Conservation (phyloP, 257 asterid genomes). For the Jaltomata sinuosa region DNA sequence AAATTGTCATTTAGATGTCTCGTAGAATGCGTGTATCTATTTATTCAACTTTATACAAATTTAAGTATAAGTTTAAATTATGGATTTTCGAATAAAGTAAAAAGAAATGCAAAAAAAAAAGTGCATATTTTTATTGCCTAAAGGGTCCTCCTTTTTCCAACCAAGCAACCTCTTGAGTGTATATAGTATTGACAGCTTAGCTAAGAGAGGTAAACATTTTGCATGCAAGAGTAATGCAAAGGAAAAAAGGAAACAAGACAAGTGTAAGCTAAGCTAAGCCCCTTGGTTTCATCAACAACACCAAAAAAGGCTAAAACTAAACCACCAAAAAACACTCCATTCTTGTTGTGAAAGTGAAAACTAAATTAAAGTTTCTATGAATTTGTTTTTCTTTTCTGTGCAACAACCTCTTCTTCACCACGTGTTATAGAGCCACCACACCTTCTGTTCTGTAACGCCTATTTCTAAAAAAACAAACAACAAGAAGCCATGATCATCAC, state of each 20-base stretch:
- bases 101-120: no score
- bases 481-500: not conserved
- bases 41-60: no score
- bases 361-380: no score
- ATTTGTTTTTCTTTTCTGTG: not conserved
- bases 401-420: constrained; percentile 34
- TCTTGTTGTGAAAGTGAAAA: not conserved
- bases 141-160: no score
- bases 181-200: not conserved
- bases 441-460: constrained; percentile 3
- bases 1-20: no score
- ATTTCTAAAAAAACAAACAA: not conserved
- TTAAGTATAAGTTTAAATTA: no score
- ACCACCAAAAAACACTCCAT: not conserved
- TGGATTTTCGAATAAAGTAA: no score
- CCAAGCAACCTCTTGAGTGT: no score
- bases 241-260: constrained; percentile 5
- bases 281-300: constrained; percentile 20
- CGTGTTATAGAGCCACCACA: constrained; percentile 27
- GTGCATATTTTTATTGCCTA: no score
- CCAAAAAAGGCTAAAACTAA: not conserved
- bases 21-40: no score
- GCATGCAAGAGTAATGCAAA: constrained; percentile 14
- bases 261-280: constrained; percentile 25
- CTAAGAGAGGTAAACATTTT: not conserved